Conservation (phyloP, 495 filamentous ascomycete species). For the Podospora sp. region DNA sequence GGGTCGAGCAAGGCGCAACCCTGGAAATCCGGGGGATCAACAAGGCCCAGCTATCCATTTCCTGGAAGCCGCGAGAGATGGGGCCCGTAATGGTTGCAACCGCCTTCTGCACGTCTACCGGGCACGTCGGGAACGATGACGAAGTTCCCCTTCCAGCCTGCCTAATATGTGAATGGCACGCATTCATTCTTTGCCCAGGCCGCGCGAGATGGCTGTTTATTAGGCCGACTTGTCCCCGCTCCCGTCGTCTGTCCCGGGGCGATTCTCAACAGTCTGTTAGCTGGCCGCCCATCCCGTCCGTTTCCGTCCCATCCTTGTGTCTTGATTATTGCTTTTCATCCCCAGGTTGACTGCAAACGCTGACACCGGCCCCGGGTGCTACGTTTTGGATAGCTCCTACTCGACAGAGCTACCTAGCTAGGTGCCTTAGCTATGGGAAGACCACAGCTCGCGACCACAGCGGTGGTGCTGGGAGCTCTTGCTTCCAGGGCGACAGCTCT, state of each 20-base stretch:
- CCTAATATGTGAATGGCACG: constrained; percentile 21
- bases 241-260: background rate
- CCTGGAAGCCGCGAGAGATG: constrained; percentile 1
- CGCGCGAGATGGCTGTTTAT: background rate
- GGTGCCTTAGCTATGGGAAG: constrained; percentile 22
- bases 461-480: constrained; percentile 32
- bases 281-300: background rate
- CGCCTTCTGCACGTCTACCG: constrained; percentile 4
- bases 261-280: background rate
- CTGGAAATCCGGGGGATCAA: constrained; percentile 14
- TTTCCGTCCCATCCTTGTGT: background rate
- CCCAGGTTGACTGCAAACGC: background rate
- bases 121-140: constrained; percentile 5
- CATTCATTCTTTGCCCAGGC: background rate
- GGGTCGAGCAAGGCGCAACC: constrained; percentile 20
- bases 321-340: background rate
- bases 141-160: constrained; percentile 7
- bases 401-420: background rate
- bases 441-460: constrained; percentile 23
- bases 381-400: background rate
- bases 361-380: background rate
- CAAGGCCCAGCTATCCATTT: constrained; percentile 7
- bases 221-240: constrained; percentile 4
- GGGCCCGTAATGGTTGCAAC: constrained; percentile 9
- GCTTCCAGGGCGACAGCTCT: constrained; percentile 34